Conservation (phyloP, 345 rosid species). For the Corymbia maculata region DNA sequence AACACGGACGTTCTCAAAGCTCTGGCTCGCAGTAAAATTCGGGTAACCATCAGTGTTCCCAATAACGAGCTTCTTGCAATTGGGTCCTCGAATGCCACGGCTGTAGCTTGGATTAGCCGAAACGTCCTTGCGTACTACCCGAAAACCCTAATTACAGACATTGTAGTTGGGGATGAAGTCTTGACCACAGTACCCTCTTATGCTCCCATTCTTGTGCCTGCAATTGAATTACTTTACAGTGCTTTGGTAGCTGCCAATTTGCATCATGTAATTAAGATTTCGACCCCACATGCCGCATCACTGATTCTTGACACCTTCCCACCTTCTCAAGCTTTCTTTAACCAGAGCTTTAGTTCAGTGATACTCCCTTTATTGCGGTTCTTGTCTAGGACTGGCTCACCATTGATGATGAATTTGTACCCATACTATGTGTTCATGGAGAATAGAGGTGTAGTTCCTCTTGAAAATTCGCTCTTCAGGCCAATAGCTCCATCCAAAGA, state of each 20-base stretch:
- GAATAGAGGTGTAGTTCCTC: constrained; percentile 90
- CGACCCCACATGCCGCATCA: constrained; percentile 87
- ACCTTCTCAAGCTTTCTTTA: constrained; percentile 94
- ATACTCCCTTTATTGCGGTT: constrained; percentile 72
- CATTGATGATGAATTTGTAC: constrained; percentile 94
- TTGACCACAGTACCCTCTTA: constrained; percentile 78
- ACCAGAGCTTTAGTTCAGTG: constrained; percentile 67
- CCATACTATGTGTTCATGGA: constrained; percentile 97
- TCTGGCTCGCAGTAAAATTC: constrained; percentile 76
- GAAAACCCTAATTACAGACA: constrained; percentile 54
- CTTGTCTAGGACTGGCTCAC: constrained; percentile 72
- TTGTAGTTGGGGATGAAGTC: constrained; percentile 92
- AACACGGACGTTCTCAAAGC: constrained; percentile 74
- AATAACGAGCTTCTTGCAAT: constrained; percentile 90
- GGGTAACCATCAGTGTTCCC: constrained; percentile 77
- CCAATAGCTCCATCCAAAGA: constrained; percentile 86
- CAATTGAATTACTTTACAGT: constrained; percentile 72
- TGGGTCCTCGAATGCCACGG: constrained; percentile 80
- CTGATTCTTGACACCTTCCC: constrained; percentile 78
- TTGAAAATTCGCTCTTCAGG: constrained; percentile 72
- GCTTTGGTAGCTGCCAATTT: constrained; percentile 90
- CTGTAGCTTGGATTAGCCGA: constrained; percentile 77
- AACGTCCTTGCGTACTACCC: constrained; percentile 85
- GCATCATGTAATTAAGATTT: constrained; percentile 69
- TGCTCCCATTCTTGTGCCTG: constrained; percentile 75